Evolutionary conservation across 2,329 filamentous ascomycete genomes (phyloP), one percentile per base, ranked within the genome.

Genomic region (Clarireedia monteithiana): DNA sequence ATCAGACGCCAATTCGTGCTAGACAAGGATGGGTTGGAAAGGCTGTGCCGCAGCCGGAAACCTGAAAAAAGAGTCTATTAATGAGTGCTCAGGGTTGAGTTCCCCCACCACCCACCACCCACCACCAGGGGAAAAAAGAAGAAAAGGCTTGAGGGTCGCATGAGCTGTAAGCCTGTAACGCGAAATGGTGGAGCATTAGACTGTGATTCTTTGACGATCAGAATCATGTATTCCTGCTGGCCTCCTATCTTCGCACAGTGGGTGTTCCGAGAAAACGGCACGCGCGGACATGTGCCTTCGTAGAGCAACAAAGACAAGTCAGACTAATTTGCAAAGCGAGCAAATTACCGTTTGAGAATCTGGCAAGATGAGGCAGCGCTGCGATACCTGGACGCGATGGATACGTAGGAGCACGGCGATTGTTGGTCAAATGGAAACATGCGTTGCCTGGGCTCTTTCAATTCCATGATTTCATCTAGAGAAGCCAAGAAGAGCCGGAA

Each of bases 131-230:
- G 27, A 54, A 30, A 47, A 20, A 47, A 47, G 39, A 42, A n/a
- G 42, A 46, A 46, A 47, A 51, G 53, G 53, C 53, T 56, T 59
- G 51, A 57, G 44, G 58, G 60, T 59, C 58, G 61, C 61, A 63
- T 60, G 57, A 57, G 55, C 44, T 60, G 60, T 42, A 42, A 34
- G 39, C 39, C 39, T 42, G 39, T 57, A 55, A 55, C 52, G 17
- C 53, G 56, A 58, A 55, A 42, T 53, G 52, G 59, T 59, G 57
- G 47, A 60, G 48, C 47, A 34, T 40, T 61, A 58, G 54, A 58
- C 60, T 55, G 55, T 56, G 56, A 50, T 59, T 34, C 30, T 34
- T 30, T 59, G 59, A 59, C 60, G 58, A 64, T 62, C 60, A 60
- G 20, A 60, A 55, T 55, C 53, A 55, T 46, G n/a, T 39, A 51